Evolutionary conservation across 768 basidiomycete genomes (phyloP).

Genomic region (Strobilomyces dryophilus): DNA sequence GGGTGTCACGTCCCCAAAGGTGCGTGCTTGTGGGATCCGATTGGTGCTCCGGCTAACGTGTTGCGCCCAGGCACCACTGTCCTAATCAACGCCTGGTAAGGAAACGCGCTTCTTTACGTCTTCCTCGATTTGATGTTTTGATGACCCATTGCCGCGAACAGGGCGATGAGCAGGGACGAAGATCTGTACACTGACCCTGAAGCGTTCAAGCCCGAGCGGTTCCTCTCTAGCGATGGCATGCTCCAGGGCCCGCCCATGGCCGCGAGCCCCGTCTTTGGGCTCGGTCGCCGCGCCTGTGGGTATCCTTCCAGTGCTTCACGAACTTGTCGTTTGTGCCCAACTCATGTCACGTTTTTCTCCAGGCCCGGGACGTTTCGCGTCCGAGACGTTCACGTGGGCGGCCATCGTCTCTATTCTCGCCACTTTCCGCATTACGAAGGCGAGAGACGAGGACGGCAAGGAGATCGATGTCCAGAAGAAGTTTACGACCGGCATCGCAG

Average conservation of each 20-base stretch:
- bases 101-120: too few species aligned
- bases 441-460: slow-evolving; percentile 19
- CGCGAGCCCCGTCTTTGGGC: slow-evolving; percentile 22
- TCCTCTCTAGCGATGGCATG: slow-evolving; percentile 14
- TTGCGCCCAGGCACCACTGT: slow-evolving; percentile 24
- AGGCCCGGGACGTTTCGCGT: slow-evolving; percentile 22
- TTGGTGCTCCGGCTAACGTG: neutral
- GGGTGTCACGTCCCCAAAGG: slow-evolving; percentile 43
- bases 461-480: slow-evolving; percentile 20
- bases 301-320: neutral
- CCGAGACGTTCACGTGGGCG: slow-evolving; percentile 21
- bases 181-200: slow-evolving; percentile 13
- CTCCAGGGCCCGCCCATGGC: slow-evolving; percentile 7
- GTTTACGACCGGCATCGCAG: slow-evolving; percentile 20
- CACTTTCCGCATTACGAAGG: slow-evolving; percentile 17
- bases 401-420: slow-evolving; percentile 22
- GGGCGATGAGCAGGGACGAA: slow-evolving; percentile 26
- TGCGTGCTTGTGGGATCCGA: neutral
- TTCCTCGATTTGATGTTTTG: neutral
- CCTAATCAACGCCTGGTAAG: slow-evolving; percentile 34
- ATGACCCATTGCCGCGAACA: neutral
- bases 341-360: too few species aligned
- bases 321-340: too few species aligned
- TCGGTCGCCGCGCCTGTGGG: slow-evolving; percentile 23
- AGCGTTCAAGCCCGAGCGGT: slow-evolving; percentile 27